Evolutionary conservation across 2,329 filamentous ascomycete species (phyloP).

Genomic region (Chaetomium olivaceum): DNA sequence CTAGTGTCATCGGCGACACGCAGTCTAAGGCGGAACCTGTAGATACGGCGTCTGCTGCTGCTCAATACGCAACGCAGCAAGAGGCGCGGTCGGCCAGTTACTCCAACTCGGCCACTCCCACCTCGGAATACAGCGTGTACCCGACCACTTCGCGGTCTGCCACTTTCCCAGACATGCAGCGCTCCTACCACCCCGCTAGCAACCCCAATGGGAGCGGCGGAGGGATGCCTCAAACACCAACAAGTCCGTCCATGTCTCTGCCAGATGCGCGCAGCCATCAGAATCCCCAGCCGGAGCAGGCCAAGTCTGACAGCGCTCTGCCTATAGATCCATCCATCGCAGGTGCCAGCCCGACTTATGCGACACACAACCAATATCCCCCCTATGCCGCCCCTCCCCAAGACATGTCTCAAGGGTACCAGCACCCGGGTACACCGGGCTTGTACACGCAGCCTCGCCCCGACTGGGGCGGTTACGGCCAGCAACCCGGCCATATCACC

Average conservation of each 20-base stretch:
- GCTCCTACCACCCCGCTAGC: conserved; percentile 77
- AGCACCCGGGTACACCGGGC: conserved; percentile 57
- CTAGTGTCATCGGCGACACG: conserved; percentile 64
- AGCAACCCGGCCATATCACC: conserved; percentile 53
- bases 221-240: conserved; percentile 95
- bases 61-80: conserved; percentile 80
- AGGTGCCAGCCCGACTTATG: conserved; percentile 87
- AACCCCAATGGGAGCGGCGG: conserved; percentile 70
- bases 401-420: conserved; percentile 81
- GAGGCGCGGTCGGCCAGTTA: conserved; percentile 73
- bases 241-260: conserved; percentile 94
- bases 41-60: conserved; percentile 94
- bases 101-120: conserved; percentile 77
- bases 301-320: conserved; percentile 94
- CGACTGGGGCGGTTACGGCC: conserved; percentile 71
- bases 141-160: conserved; percentile 74
- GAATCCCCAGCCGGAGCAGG: conserved; percentile 63
- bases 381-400: conserved; percentile 80
- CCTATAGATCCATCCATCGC: conserved; percentile 99
- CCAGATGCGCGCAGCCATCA: conserved; percentile 79
- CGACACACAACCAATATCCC: conserved; percentile 73
- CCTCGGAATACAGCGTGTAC: conserved; percentile 83
- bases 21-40: conserved; percentile 81
- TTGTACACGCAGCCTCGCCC: conserved; percentile 71
- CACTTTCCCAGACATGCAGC: conserved; percentile 83